A percentile compares a stretch with the other conserved stretches of the same genome.
These are phyloP conservation scores for Sorghum bicolor DNA, from an alignment of 176 grass and related monocot species.

Conservation along the genomic window DNA sequence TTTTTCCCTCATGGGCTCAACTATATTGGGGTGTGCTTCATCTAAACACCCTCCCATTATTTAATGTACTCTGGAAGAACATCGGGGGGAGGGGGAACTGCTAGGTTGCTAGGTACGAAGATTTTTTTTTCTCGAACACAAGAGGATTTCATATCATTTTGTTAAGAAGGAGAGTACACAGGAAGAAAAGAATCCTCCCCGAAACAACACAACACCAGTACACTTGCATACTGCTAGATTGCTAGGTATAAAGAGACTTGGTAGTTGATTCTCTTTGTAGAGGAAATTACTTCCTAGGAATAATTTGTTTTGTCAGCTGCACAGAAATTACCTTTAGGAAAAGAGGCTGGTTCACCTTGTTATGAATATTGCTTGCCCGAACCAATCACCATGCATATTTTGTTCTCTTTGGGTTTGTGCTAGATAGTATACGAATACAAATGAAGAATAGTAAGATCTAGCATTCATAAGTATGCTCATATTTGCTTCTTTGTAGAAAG, in stretches of 20 bases:
- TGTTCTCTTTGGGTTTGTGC: constrained; percentile 14
- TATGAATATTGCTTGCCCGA: not conserved
- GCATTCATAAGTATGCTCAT: not conserved
- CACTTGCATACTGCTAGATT: not conserved
- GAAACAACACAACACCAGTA: too few relatives aligned
- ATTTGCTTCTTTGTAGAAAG: constrained; percentile 72
- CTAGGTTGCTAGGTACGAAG: not conserved
- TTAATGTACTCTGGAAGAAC: not conserved
- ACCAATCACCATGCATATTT: not conserved
- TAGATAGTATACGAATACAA: not conserved
- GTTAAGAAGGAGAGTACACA: too few relatives aligned
- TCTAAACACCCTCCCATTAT: not conserved
- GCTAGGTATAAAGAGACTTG: not conserved
- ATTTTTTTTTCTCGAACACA: too few relatives aligned
- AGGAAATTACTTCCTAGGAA: not conserved
- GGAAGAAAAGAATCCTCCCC: too few relatives aligned
- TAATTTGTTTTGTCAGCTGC: not conserved
- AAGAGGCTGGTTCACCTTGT: not conserved
- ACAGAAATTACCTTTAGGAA: not conserved
- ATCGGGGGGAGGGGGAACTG: not conserved
- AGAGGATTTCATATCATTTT: too few relatives aligned
- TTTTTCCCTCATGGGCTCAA: not conserved
- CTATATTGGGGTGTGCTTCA: not conserved
- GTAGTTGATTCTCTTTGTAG: not conserved
- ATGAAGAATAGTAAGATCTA: constrained; percentile 6